A percentile compares a stretch with the other conserved stretches of the same genome.
These are phyloP conservation scores for Gigaspora rosea DNA, from an alignment of 192 early-diverging fungal species.

Conservation along the genomic window DNA sequence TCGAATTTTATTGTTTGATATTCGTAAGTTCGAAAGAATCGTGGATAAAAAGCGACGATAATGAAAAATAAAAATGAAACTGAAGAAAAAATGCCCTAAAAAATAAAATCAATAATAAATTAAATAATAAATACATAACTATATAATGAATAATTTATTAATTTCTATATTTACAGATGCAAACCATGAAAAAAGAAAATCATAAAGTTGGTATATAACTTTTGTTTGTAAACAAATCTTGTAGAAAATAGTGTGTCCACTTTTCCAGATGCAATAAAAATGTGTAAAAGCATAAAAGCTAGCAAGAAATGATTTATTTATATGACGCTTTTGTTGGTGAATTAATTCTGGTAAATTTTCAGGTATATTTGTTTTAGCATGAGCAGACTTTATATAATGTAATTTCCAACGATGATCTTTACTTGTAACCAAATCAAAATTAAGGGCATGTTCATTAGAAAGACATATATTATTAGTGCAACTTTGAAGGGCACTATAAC, in stretches of 20 bases:
- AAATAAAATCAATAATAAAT: not conserved
- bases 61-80: constrained; percentile 81
- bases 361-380: constrained; percentile 85
- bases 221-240: constrained; percentile 76
- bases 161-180: constrained; percentile 61
- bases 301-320: constrained; percentile 94
- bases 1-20: too few species aligned
- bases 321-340: constrained; percentile 94
- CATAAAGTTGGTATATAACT: too few species aligned
- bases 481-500: constrained; percentile 71
- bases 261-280: constrained; percentile 75
- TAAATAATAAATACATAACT: constrained; percentile 3
- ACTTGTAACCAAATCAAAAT: constrained; percentile 84
- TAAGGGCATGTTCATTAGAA: constrained; percentile 82
- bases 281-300: constrained; percentile 81
- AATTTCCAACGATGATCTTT: constrained; percentile 64
- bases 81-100: constrained; percentile 83
- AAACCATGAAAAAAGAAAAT: constrained; percentile 90
- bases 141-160: constrained; percentile 28
- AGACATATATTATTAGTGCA: constrained; percentile 82
- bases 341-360: constrained; percentile 83
- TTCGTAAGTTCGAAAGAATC: too few species aligned
- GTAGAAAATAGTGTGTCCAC: constrained; percentile 69
- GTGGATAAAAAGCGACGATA: constrained; percentile 39
- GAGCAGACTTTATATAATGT: constrained; percentile 71